Base-by-base conservation (phyloP, 2,329 filamentous ascomycete species). In the Orbilia blumenaviensis region DNA sequence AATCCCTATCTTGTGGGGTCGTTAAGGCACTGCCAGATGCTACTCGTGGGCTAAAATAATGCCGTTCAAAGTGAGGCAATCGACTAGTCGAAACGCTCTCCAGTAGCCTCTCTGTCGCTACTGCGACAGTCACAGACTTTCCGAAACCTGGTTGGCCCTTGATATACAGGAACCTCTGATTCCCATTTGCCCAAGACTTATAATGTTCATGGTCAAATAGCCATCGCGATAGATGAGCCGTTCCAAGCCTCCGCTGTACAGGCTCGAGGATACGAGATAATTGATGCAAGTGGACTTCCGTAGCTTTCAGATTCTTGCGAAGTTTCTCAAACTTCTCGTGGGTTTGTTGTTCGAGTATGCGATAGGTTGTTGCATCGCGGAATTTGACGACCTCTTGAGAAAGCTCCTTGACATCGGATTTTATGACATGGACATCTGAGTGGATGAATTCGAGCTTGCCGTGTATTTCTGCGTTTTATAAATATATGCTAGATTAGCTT, bases 101-200 rank as follows among this genome's bases (percentile, higher is more conserved):
- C 18, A 61, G n/a, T 8, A 74, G 23, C 36, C 69, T 50, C 18
- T 67, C 42, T 23, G 67, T 38, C 3, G 62, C 62, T 1, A 67
- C 32, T 6, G 69, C 69, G 42, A 74, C 41, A 3, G 62, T 64
- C 6, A 74, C 69, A 8, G 69, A 74, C 16, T 74, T 74, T 2
- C 69, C 69, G 16, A 74, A 74, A 0, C 69, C 69, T 0, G 69
- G 32, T 18, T 62, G 69, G 12, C 69, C 69, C 16, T 74, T 67
- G 34, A 74, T 32, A 32, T 74, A 74, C 34, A 74, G 41, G 25
- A 74, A 52, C 14, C 61, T 74, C n/a, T 61, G 62, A 21, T 66
- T 9, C 4, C 69, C 69, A 3, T 29, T 44, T 18, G 52, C 69
- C 68, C 69, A 74, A 3, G 16, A 12, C 10, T 10, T 48, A 18